These are phyloP conservation scores for Westerdykella aurantiaca DNA, from an alignment of 2,329 filamentous ascomycete species.

Conservation along the genomic window DNA sequence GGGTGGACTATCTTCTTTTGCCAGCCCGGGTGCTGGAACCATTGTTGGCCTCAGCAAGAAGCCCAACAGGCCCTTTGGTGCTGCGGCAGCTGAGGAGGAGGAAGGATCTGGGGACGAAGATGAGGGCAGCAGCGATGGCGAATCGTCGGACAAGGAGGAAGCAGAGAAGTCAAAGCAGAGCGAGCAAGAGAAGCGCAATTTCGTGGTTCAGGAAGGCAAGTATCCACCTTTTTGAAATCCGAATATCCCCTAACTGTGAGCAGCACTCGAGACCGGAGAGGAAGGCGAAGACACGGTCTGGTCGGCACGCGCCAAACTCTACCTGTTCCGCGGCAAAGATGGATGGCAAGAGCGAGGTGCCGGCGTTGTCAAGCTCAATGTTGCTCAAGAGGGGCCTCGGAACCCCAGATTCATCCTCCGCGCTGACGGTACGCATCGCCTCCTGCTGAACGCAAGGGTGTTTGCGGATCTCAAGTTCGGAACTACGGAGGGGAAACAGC, in stretches of 20 bases:
- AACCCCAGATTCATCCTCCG: constrained; percentile 77
- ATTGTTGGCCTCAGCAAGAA: constrained; percentile 51
- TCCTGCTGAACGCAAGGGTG: constrained; percentile 80
- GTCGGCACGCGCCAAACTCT: constrained; percentile 76
- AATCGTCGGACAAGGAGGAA: constrained; percentile 5
- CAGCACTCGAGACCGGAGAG: constrained; percentile 76
- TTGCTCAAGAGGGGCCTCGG: constrained; percentile 32
- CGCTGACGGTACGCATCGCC: constrained; percentile 79
- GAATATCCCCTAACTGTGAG: constrained; percentile 9
- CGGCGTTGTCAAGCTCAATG: constrained; percentile 78
- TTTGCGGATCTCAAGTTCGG: constrained; percentile 74
- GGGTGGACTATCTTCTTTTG: constrained; percentile 60
- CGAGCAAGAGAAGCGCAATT: constrained; percentile 49
- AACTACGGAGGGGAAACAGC: constrained; percentile 50
- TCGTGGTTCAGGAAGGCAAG: constrained; percentile 59
- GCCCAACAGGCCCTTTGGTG: constrained; percentile 68
- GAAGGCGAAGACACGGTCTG: constrained; percentile 72
- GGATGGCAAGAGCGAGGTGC: constrained; percentile 88
- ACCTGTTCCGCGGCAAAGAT: constrained; percentile 61
- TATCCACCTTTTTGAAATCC: neutral
- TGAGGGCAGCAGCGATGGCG: neutral
- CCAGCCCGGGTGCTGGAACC: constrained; percentile 50
- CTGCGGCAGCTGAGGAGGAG: constrained; percentile 54
- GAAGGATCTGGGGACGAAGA: constrained; percentile 14
- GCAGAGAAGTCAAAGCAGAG: constrained; percentile 36